phyloP scores from a whole-genome alignment of 768 basidiomycete genomes.

The Lactifluus subvellereus region DNA sequence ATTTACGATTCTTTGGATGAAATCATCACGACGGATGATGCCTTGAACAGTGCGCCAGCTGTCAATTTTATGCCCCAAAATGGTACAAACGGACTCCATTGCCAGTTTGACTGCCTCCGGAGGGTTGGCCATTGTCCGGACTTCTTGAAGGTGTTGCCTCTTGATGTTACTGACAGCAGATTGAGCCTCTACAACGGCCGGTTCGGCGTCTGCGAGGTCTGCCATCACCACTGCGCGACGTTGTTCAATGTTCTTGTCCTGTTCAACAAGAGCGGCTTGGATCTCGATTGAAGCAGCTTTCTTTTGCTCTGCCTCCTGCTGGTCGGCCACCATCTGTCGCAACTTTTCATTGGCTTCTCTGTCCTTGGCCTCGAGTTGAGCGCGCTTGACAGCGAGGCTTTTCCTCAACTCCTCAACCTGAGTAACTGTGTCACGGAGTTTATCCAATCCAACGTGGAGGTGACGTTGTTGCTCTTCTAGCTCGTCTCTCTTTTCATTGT shows the following conservation, averaged over 20 bases:
- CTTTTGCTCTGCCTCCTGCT: conserved; percentile 98
- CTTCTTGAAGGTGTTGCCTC: conserved; percentile 92
- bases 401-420: conserved; percentile 96
- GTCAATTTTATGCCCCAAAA: conserved; percentile 95
- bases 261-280: conserved; percentile 87
- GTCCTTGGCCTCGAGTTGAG: conserved; percentile 89
- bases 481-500: conserved; percentile 94
- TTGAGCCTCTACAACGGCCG: conserved; percentile 92
- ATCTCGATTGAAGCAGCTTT: conserved; percentile 95
- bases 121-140: conserved; percentile 96
- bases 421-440: conserved; percentile 89
- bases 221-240: conserved; percentile 86
- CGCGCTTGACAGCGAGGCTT: conserved; percentile 90
- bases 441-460: conserved; percentile 95
- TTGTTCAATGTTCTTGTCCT: conserved; percentile 84
- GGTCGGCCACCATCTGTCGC: conserved; percentile 95
- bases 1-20: conserved; percentile 91
- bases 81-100: conserved; percentile 97
- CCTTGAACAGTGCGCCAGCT: conserved; percentile 94
- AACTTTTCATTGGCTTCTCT: conserved; percentile 96
- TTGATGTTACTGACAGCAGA: conserved; percentile 97
- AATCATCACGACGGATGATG: conserved; percentile 94
- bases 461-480: conserved; percentile 98
- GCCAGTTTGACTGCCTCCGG: conserved; percentile 96
- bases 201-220: conserved; percentile 96